Conservation (phyloP, 768 basidiomycete species). For the Hypsizygus marmoreus region DNA sequence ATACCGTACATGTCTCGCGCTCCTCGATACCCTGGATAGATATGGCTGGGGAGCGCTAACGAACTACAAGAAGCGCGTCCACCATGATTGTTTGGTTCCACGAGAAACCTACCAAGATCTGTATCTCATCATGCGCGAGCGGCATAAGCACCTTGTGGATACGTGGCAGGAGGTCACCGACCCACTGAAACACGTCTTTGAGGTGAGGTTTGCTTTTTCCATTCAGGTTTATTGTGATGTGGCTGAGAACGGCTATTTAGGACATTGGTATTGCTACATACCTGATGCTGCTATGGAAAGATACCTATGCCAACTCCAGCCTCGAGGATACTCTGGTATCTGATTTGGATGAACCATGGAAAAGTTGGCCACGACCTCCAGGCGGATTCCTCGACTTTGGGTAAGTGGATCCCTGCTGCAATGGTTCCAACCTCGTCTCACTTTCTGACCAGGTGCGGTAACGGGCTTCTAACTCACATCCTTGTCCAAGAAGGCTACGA, state of each 20-base stretch:
- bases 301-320: slow-evolving; percentile 50
- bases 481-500: slow-evolving; percentile 80
- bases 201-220: slow-evolving; percentile 45
- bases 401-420: slow-evolving; percentile 34
- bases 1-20: slow-evolving; percentile 76
- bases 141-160: slow-evolving; percentile 74
- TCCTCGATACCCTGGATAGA: slow-evolving; percentile 83
- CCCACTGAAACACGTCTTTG: slow-evolving; percentile 88
- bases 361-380: slow-evolving; percentile 73
- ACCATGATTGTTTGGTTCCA: slow-evolving; percentile 78
- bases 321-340: background rate
- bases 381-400: slow-evolving; percentile 92
- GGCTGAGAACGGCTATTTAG: slow-evolving; percentile 36
- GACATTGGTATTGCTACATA: slow-evolving; percentile 96
- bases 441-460: slow-evolving; percentile 68
- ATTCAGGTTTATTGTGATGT: background rate
- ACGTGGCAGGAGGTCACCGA: slow-evolving; percentile 84
- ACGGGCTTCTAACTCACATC: slow-evolving; percentile 90
- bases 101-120: slow-evolving; percentile 86
- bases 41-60: slow-evolving; percentile 85
- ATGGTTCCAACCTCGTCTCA: background rate
- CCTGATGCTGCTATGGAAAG: slow-evolving; percentile 89
- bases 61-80: slow-evolving; percentile 84
- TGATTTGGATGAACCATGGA: slow-evolving; percentile 53
- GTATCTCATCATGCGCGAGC: slow-evolving; percentile 84